phyloP scores from a whole-genome alignment of 2,329 filamentous ascomycete genomes.

The Tolypocladium paradoxum region DNA sequence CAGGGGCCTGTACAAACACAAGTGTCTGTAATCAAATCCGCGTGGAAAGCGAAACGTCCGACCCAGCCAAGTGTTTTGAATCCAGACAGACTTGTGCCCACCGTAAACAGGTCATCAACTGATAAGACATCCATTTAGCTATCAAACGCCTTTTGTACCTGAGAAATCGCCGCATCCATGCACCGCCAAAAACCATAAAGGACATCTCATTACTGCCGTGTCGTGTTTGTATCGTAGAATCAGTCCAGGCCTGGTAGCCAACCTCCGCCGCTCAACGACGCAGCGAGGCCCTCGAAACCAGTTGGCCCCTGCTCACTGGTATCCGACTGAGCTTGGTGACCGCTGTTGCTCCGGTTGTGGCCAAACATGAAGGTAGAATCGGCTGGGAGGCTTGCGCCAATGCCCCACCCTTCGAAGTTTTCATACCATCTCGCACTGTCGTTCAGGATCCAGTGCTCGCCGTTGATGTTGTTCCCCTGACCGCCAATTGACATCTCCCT shows the following conservation, averaged over 20 bases:
- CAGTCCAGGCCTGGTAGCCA: constrained; percentile 27
- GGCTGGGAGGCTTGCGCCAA: constrained; percentile 17
- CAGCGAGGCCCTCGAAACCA: constrained; percentile 20
- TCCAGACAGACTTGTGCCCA: background rate
- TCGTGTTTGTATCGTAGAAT: background rate
- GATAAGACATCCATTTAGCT: background rate
- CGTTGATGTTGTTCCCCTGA: constrained; percentile 29
- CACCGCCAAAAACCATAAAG: background rate
- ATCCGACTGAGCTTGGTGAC: constrained; percentile 1
- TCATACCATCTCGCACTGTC: constrained; percentile 49
- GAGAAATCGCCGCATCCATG: background rate
- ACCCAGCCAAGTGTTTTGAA: background rate
- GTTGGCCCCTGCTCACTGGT: constrained; percentile 10
- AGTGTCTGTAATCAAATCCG: no score
- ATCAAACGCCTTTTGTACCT: background rate
- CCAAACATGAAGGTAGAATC: constrained; percentile 19
- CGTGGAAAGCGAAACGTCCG: no score
- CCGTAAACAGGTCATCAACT: no score
- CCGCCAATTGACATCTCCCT: constrained; percentile 1
- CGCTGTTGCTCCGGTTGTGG: constrained; percentile 8
- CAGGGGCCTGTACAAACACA: no score
- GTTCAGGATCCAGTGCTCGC: constrained; percentile 46
- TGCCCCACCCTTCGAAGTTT: constrained; percentile 43
- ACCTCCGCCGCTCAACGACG: constrained; percentile 18
- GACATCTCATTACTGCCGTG: no score